Evolutionary conservation across 2,329 filamentous ascomycete genomes (phyloP), one percentile per base, ranked within the genome.

Genomic region (Aureobasidium lini): DNA sequence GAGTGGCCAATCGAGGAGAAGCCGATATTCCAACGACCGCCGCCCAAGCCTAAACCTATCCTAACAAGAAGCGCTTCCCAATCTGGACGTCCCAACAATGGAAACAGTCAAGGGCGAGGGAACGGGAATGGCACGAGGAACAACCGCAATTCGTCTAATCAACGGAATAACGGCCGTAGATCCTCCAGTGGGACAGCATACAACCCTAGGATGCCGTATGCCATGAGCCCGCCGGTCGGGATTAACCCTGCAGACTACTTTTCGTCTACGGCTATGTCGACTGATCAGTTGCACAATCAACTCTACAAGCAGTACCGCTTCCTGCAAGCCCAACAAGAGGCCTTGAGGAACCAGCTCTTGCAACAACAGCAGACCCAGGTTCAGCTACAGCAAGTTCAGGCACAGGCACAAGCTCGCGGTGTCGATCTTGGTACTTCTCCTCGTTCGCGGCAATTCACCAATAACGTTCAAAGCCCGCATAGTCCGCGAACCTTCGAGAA

Each of bases 1-100:
- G 84, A 89, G 60, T 96, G 88, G 67, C 94, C 94, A 4, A 88
- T 89, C 59, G 89, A 95, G 70, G 91, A 95, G 67, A 79, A 81
- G 62, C 31, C 64, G 57, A 62, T 69, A 15, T 85, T 82, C 71
- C 81, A 84, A 67, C 78, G 79, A 63, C 80, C 81, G 6, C 72
- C 79, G 15, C 78, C 79, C 0, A 82, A 84, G 65, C 80, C 83
- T 6, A 79, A 79, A 62, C 79, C 80, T 2, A 75, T 81, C 6
- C 73, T 86, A 31, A 76, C 75, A 4, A 69, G 74, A 15, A 79
- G 75, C 61, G 72, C 73, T n/a, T 76, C 76, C 6, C 72, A 72
- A 53, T 75, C 75, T 11, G 76, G 80, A 28, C 76, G 77, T 60
- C 73, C 76, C n/a, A 75, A 77, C 31, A 76, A 58, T 74, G 75